Evolutionary conservation across 2,329 filamentous ascomycete species (phyloP).

Genomic region (Colletotrichum sp.): DNA sequence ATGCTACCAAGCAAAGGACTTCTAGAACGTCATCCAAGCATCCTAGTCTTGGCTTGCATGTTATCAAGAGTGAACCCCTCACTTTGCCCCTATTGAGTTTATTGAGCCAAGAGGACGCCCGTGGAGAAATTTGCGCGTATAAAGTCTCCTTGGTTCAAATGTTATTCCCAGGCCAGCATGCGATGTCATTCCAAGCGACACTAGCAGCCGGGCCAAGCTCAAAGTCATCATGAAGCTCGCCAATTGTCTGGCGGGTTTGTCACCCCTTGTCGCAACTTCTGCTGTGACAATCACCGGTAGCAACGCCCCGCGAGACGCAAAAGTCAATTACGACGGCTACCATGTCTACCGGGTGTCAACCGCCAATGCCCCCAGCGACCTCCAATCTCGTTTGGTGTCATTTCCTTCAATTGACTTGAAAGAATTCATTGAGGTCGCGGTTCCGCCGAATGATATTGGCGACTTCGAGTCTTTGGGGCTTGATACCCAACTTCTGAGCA

Average conservation of each 20-base stretch:
- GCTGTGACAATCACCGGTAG: neutral
- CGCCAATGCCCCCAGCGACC: slow-evolving; percentile 15
- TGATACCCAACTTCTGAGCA: slow-evolving; percentile 27
- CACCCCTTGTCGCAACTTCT: neutral
- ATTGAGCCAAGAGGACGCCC: neutral
- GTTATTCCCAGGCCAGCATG: neutral
- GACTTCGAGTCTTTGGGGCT: slow-evolving; percentile 30
- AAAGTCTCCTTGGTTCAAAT: neutral
- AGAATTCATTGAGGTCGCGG: slow-evolving; percentile 33
- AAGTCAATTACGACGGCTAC: slow-evolving; percentile 34
- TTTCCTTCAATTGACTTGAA: slow-evolving; percentile 29
- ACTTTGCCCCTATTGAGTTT: neutral
- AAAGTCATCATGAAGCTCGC: slow-evolving; percentile 14
- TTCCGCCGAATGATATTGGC: slow-evolving; percentile 30
- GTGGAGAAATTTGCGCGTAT: neutral
- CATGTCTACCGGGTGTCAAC: slow-evolving; percentile 31
- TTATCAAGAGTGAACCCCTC: slow-evolving; percentile 7
- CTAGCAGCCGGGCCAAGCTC: neutral
- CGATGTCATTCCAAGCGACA: neutral
- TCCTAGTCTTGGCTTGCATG: slow-evolving; percentile 13
- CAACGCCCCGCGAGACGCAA: neutral
- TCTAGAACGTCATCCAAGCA: slow-evolving; percentile 2
- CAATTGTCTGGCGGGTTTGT: neutral
- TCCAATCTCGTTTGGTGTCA: slow-evolving; percentile 22
- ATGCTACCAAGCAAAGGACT: neutral